A percentile compares a stretch with the other conserved stretches of the same genome.
These are phyloP conservation scores for Aspergillus spinulosporus DNA, from an alignment of 2,329 filamentous ascomycete species.

Conservation along the genomic window DNA sequence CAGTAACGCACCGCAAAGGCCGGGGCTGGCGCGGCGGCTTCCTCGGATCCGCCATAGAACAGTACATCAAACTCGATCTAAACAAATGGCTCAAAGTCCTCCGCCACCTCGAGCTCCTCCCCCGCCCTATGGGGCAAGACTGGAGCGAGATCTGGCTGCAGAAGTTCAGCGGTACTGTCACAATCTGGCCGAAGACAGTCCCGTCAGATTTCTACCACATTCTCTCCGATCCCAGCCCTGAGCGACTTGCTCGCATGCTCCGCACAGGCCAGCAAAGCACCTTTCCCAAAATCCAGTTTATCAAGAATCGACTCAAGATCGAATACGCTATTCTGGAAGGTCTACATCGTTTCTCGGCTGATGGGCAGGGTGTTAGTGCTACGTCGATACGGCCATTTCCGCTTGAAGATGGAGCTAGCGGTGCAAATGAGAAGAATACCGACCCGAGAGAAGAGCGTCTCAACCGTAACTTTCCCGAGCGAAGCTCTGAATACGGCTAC, in stretches of 20 bases:
- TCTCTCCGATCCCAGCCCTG: conserved; percentile 74
- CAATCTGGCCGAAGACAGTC: conserved; percentile 86
- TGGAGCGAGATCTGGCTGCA: conserved; percentile 98
- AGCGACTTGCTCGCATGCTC: conserved; percentile 81
- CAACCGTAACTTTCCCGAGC: conserved; percentile 32
- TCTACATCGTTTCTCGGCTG: conserved; percentile 38
- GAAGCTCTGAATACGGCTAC: conserved; percentile 23
- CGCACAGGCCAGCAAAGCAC: conserved; percentile 84
- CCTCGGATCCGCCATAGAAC: conserved; percentile 85
- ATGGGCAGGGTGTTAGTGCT: conserved; percentile 25
- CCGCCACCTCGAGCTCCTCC: conserved; percentile 85
- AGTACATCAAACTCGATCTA: conserved; percentile 93
- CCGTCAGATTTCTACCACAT: conserved; percentile 82
- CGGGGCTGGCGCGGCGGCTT: conserved; percentile 96
- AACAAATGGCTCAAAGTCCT: conserved; percentile 98
- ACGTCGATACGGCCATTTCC: conserved; percentile 34
- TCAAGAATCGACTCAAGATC: conserved; percentile 80
- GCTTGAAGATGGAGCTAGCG: conserved; percentile 20
- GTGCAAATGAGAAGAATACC: not conserved
- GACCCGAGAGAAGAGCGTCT: conserved; percentile 23
- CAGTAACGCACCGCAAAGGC: conserved; percentile 89
- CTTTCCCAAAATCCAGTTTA: conserved; percentile 89
- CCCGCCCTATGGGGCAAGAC: conserved; percentile 86
- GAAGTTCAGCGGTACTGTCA: conserved; percentile 89
- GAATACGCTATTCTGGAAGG: conserved; percentile 68